Percentiles rank a stretch among this genome's conserved stretches.
These are phyloP conservation scores for Termitomyces sp. DNA, from an alignment of 768 basidiomycete genomes.

Conservation along the genomic window DNA sequence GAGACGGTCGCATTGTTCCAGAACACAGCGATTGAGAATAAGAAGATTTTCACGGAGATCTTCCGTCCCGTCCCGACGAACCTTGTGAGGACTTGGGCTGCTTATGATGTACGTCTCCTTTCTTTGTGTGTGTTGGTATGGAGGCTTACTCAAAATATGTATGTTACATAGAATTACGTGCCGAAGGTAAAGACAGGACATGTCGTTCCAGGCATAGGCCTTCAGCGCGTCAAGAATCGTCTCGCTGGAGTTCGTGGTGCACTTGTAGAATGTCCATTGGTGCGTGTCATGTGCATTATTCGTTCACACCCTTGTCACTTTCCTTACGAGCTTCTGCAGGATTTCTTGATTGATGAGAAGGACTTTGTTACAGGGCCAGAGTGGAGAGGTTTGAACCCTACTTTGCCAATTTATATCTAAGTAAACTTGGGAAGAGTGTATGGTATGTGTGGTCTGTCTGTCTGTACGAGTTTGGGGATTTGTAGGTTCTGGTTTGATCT, in stretches of 20 bases:
- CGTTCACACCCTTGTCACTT: too few species aligned
- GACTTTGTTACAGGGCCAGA: constrained; percentile 64
- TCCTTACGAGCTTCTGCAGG: constrained; percentile 44
- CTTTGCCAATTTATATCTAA: constrained; percentile 73
- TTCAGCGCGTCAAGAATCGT: constrained; percentile 71
- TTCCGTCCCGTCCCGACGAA: constrained; percentile 88
- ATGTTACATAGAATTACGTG: constrained; percentile 63
- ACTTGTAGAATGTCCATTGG: constrained; percentile 73
- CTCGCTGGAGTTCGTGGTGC: constrained; percentile 64
- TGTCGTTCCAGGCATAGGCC: constrained; percentile 60
- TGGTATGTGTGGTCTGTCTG: too few species aligned
- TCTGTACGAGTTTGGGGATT: too few species aligned
- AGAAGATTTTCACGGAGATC: constrained; percentile 80
- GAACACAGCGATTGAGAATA: constrained; percentile 70
- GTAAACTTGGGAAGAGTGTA: too few species aligned
- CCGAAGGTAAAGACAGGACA: constrained; percentile 79
- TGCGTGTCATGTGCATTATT: too few species aligned
- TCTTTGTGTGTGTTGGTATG: too few species aligned
- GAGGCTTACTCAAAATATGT: too few species aligned
- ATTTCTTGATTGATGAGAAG: constrained; percentile 81
- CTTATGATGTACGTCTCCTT: constrained; percentile 84
- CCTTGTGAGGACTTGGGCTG: constrained; percentile 69
- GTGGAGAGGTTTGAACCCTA: constrained; percentile 72
- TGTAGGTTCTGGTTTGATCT: too few species aligned
- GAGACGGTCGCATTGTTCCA: constrained; percentile 54